phyloP scores from a whole-genome alignment of 352 stramenopile genomes.

The Phytopythium montanum region DNA sequence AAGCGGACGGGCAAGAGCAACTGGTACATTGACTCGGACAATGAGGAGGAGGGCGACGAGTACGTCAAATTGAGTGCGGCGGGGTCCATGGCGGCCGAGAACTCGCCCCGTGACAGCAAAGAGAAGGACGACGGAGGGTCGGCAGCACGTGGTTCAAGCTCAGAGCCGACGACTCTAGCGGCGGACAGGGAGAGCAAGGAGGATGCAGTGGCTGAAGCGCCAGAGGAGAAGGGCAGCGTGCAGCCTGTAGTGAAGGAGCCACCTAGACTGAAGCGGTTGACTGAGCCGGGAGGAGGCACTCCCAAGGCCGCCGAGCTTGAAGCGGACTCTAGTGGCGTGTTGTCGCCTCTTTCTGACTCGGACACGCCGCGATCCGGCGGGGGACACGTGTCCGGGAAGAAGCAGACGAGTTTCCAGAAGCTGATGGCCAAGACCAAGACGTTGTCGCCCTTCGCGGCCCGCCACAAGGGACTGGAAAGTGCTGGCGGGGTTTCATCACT shows the following conservation, averaged over 20 bases:
- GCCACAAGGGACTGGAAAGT: not conserved
- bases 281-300: slow-evolving; percentile 10
- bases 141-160: not conserved
- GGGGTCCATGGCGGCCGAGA: slow-evolving; percentile 2
- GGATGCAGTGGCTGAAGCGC: not conserved
- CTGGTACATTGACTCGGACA: slow-evolving; percentile 55
- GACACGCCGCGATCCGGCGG: slow-evolving; percentile 7
- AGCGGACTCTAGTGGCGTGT: slow-evolving; percentile 2
- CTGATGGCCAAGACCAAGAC: slow-evolving; percentile 59
- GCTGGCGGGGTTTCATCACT: not conserved
- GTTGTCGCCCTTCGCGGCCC: slow-evolving; percentile 51
- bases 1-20: slow-evolving; percentile 31
- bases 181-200: slow-evolving; percentile 11
- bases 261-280: slow-evolving; percentile 19
- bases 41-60: slow-evolving; percentile 22
- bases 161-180: slow-evolving; percentile 4
- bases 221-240: not conserved
- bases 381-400: slow-evolving; percentile 15
- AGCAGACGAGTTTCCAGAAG: slow-evolving; percentile 60
- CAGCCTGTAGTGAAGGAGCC: slow-evolving; percentile 8
- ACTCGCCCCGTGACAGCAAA: slow-evolving; percentile 1
- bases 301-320: slow-evolving; percentile 7
- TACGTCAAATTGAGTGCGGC: not conserved
- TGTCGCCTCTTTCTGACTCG: slow-evolving; percentile 15
- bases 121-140: slow-evolving; percentile 9